Evolutionary conservation across 352 stramenopile species (phyloP), one percentile per base, ranked within the genome.

Genomic region (Sclerospora graminicola): DNA sequence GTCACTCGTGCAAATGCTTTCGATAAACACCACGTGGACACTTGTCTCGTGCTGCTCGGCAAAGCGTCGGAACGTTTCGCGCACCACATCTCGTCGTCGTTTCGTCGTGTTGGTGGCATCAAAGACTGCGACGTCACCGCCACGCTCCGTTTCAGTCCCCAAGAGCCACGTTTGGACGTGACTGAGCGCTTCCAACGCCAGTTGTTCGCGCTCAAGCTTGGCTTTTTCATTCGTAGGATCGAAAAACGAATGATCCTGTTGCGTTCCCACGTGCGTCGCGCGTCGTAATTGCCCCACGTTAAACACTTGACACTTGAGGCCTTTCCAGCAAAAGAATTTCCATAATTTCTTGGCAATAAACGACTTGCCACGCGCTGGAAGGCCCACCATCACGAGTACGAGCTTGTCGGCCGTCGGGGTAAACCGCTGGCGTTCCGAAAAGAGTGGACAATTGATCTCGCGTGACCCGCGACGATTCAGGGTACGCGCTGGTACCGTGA

Each of bases 251-350:
- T 94, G 82, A 54, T 94, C 78, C 52, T 89, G 74, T 33, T 51
- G 57, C 8, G 55, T 60, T 20, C 71, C 71, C 0, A 48, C 73
- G 48, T 65, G 86, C 32, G 93, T 66, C 42, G 84, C 73, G 15
- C 90, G 79, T 0, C 94, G 80, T 45, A 97, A 85, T 50, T 98
- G 87, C 0, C 90, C 91, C 6, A 97, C 91, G 63, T 98, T 97
- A 62, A 97, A 97, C 11, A 97, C 89, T 27, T 86, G 59, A 36
- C 60, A 73, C 48, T 78, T 63, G 31, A 82, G 59, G n/a, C 78
- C 78, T 42, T 88, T 90, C 78, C 78, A 90, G 44, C 62, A 78
- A 16, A 87, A 61, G 45, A 85, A 87, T 52, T 85, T 86, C 42
- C 63, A 72, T 1, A 89, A 62, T 45, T 95, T 95, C 54, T 97